A percentile compares a stretch with the other conserved stretches of the same genome.
Evolutionary conservation across 352 stramenopile species (phyloP).

Genomic region (Discostella stelligera): DNA sequence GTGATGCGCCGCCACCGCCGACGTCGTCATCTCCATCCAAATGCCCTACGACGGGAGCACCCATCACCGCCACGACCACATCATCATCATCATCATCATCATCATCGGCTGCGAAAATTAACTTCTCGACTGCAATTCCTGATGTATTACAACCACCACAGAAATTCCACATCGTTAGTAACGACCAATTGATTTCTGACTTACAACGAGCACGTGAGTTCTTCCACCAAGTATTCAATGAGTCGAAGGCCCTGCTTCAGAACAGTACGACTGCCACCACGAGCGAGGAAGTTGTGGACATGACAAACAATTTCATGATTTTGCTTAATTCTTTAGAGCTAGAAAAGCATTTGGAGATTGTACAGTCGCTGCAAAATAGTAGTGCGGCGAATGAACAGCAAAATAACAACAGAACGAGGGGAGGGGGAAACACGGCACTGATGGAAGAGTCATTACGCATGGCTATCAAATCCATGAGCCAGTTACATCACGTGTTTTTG

Average conservation of each 20-base stretch:
- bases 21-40: neutral
- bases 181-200: slow-evolving; percentile 6
- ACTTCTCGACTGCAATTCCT: neutral
- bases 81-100: neutral
- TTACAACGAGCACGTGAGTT: slow-evolving; percentile 21
- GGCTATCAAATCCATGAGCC: slow-evolving; percentile 16
- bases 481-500: slow-evolving; percentile 30
- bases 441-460: slow-evolving; percentile 5
- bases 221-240: slow-evolving; percentile 16
- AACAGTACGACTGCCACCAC: slow-evolving; percentile 18
- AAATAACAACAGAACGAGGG: neutral
- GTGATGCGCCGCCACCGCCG: slow-evolving; percentile 1
- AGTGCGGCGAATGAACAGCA: slow-evolving; percentile 4
- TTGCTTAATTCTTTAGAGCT: slow-evolving; percentile 27
- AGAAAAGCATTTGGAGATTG: slow-evolving; percentile 20
- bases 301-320: slow-evolving; percentile 32
- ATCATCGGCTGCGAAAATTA: neutral
- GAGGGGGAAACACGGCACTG: slow-evolving; percentile 9
- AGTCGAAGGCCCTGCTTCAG: slow-evolving; percentile 17
- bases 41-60: neutral
- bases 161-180: neutral
- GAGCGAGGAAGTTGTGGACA: slow-evolving; percentile 18
- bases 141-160: neutral
- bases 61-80: neutral
- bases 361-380: slow-evolving; percentile 12